Evolutionary conservation across 1,284 basidiomycete species (phyloP), one percentile per base, ranked within the genome.

Genomic region (Cryptococcus sp.): DNA sequence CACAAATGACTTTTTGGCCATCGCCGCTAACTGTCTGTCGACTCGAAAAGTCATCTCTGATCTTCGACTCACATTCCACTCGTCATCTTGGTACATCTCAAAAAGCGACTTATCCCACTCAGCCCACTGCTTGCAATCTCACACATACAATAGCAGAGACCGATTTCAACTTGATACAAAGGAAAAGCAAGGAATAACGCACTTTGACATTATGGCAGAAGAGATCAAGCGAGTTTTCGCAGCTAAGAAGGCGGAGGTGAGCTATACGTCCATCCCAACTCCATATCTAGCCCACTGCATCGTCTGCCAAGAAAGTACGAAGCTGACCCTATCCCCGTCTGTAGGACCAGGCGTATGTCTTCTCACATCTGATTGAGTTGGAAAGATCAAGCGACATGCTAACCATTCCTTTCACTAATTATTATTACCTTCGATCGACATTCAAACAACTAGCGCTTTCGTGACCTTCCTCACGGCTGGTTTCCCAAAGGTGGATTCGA

Each of bases 391-490:
- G 25, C 6, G 25, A 6, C 13, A 35, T 10, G 30, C 30, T 35
- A 13, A 35, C 13, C 30, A 8, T 5, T 10, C 5, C 30, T 35
- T 35, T 35, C 4, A 5, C 10, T 35, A 2, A 35, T 25, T 25
- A 25, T 25, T 25, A 35, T 35, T 10, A 35, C 30, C 30, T 2
- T 35, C 30, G 30, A 35, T 13, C 8, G 13, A 35, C 35, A n/a
- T 51, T 16, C 50, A 46, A 52, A 85, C 85, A 47, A 77, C 73
- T 51, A 87, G 90, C 47, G 91, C 88, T 20, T 82, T 93, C 61
- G 85, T 93, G 60, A 90, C 92, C 47, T 96, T 95, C 79, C 82
- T 96, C 66, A 97, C 93, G 22, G 93, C 92, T 56, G 93, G 93
- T 25, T 96, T 87, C 79, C 93, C 93, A 23, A 85, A 82, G 13